Evolutionary conservation across 768 basidiomycete species (phyloP).

Genomic region (Trametes punicea): DNA sequence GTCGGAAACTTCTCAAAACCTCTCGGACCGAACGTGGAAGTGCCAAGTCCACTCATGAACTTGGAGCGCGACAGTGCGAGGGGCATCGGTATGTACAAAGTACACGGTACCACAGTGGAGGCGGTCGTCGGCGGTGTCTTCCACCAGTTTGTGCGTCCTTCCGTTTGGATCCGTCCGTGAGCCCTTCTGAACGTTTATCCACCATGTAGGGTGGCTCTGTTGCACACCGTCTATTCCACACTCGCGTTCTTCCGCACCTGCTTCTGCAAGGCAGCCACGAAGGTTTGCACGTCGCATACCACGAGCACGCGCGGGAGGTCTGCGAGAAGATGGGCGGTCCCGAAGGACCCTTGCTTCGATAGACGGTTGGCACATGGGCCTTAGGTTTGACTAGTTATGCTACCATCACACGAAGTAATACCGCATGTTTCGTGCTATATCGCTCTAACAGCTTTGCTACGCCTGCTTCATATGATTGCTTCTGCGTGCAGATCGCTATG

Average conservation of each 20-base stretch:
- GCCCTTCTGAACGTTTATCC: background rate
- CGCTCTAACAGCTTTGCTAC: background rate
- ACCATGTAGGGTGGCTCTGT: constrained; percentile 36
- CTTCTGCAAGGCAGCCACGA: constrained; percentile 27
- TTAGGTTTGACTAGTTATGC: constrained; percentile 15
- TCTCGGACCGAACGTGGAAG: constrained; percentile 10
- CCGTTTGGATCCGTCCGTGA: background rate
- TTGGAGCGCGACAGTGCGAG: constrained; percentile 8
- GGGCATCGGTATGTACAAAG: constrained; percentile 69
- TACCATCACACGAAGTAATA: constrained; percentile 19
- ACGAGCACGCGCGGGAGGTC: constrained; percentile 42
- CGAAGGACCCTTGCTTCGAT: constrained; percentile 33
- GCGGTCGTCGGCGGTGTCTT: constrained; percentile 75
- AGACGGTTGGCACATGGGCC: constrained; percentile 1
- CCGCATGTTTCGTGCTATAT: constrained; percentile 8
- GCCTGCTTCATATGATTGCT: background rate
- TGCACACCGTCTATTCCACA: constrained; percentile 42
- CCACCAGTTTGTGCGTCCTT: constrained; percentile 70
- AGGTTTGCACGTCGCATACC: constrained; percentile 42
- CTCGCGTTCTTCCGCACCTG: constrained; percentile 38
- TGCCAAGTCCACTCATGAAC: constrained; percentile 13
- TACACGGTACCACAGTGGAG: constrained; percentile 73
- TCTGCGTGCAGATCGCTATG: background rate
- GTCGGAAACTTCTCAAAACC: constrained; percentile 15
- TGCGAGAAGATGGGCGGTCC: constrained; percentile 51